phyloP scores from a whole-genome alignment of 345 rosid species.

The Physaria fendleri region DNA sequence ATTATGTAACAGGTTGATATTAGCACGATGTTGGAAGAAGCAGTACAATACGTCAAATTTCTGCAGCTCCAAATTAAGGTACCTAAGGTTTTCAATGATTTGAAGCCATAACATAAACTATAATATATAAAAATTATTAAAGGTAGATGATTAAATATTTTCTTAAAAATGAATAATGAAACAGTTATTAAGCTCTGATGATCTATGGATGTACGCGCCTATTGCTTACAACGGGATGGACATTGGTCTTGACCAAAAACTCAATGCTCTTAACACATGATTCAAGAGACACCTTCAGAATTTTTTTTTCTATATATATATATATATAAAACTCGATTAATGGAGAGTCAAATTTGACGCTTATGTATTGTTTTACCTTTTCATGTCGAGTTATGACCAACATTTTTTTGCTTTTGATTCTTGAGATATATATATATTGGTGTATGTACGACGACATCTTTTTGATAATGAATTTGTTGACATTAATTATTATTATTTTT shows the following conservation, averaged over 20 bases:
- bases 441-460: neutral
- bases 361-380: neutral
- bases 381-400: constrained; percentile 6
- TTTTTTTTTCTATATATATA: neutral
- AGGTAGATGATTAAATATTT: neutral
- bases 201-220: constrained; percentile 84
- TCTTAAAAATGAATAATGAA: neutral
- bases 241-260: constrained; percentile 50
- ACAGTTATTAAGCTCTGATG: constrained; percentile 81
- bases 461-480: neutral
- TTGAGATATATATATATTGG: constrained; percentile 1
- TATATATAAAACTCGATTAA: neutral
- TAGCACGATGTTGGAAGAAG: constrained; percentile 93
- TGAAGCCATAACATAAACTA: neutral
- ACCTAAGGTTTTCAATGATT: neutral
- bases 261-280: constrained; percentile 16
- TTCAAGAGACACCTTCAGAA: neutral
- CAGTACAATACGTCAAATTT: constrained; percentile 73
- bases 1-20: constrained; percentile 56
- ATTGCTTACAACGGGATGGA: constrained; percentile 77
- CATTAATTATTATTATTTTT: neutral
- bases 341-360: constrained; percentile 6
- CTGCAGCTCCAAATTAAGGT: constrained; percentile 80
- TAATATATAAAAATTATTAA: neutral
- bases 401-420: neutral